Percentiles rank a stretch among this genome's conserved stretches.
Conservation (phyloP, 164 flowering plant genomes). For the Dillenia suffruticosa region DNA sequence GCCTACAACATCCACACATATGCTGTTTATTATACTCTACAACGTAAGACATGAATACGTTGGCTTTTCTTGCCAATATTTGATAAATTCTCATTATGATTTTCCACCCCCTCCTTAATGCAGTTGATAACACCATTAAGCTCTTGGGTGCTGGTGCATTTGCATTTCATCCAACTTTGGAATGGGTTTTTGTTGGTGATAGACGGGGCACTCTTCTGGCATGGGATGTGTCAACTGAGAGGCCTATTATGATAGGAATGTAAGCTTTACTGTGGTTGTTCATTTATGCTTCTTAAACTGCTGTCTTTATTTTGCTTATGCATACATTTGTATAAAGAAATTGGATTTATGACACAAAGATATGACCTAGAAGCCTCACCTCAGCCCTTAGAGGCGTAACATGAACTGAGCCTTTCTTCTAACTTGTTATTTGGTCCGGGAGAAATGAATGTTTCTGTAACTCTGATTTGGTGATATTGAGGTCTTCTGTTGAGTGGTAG, state of each 20-base stretch:
- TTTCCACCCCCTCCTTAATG: slow-evolving; percentile 14
- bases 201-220: slow-evolving; percentile 93
- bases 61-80: neutral
- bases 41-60: slow-evolving; percentile 55
- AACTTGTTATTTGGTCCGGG: no score
- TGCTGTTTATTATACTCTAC: slow-evolving; percentile 92
- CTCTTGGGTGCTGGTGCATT: slow-evolving; percentile 95
- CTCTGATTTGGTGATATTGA: no score
- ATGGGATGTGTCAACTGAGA: slow-evolving; percentile 98
- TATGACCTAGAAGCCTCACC: no score
- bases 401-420: no score
- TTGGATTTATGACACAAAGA: no score
- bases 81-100: neutral
- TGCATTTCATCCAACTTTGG: slow-evolving; percentile 94
- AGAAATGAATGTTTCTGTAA: no score
- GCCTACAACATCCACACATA: slow-evolving; percentile 95
- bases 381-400: no score
- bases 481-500: no score
- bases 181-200: slow-evolving; percentile 98
- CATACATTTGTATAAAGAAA: no score
- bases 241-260: slow-evolving; percentile 98
- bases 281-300: neutral
- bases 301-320: no score
- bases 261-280: slow-evolving; percentile 29
- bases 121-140: slow-evolving; percentile 92